A percentile compares a stretch with the other conserved stretches of the same genome.
Evolutionary conservation across 1,284 basidiomycete genomes (phyloP).

Genomic region (Amylostereum areolatum): DNA sequence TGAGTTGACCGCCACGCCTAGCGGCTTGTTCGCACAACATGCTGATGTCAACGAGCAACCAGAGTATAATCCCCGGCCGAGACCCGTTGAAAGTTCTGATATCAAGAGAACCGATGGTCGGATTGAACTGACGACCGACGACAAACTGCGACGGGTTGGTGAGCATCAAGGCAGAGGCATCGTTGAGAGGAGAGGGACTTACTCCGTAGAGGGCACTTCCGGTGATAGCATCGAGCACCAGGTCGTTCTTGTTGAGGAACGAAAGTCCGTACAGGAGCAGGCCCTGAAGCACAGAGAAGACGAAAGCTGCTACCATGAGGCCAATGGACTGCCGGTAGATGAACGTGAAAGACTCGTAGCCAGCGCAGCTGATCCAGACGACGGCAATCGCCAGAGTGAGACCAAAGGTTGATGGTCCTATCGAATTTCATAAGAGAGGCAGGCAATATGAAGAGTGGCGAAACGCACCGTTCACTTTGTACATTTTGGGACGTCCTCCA

Average conservation of each 20-base stretch:
- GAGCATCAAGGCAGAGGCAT: neutral
- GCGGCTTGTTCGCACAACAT: conserved; percentile 90
- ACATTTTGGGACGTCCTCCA: conserved; percentile 72
- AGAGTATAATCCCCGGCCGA: conserved; percentile 93
- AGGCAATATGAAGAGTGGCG: neutral
- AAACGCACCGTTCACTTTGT: conserved; percentile 90
- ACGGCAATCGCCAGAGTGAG: conserved; percentile 67
- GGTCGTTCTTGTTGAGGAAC: conserved; percentile 62
- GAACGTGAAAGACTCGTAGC: conserved; percentile 81
- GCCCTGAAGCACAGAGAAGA: conserved; percentile 77
- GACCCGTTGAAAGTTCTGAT: conserved; percentile 98
- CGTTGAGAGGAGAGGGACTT: conserved; percentile 24
- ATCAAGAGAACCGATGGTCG: conserved; percentile 83
- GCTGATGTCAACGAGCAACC: conserved; percentile 88
- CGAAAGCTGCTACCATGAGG: conserved; percentile 77
- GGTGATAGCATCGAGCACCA: conserved; percentile 90
- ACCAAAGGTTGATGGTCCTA: conserved; percentile 77
- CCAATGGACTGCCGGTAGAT: conserved; percentile 92
- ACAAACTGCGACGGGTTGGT: conserved; percentile 67
- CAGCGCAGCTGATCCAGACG: conserved; percentile 68
- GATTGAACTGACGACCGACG: conserved; percentile 95
- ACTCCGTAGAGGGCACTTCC: conserved; percentile 91
- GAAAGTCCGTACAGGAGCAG: conserved; percentile 70
- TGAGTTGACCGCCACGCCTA: conserved; percentile 67
- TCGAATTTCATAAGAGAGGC: conserved; percentile 2